Conservation (phyloP, 1,284 basidiomycete genomes). For the Fomitopsis pinicola region DNA sequence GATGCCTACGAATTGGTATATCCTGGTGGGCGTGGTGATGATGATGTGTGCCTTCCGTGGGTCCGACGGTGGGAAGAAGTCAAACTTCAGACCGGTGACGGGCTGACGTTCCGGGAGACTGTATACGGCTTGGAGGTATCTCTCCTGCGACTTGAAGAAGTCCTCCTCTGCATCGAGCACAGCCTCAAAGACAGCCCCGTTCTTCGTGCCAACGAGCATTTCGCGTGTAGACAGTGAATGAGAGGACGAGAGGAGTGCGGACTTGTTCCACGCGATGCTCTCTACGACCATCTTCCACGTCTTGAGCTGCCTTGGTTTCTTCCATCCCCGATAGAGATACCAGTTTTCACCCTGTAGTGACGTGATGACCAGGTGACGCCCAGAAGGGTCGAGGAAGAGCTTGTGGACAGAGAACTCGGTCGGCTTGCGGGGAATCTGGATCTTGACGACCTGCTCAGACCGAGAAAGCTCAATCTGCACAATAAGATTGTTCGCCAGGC, state of each 20-base stretch:
- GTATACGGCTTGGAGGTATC: conserved; percentile 78
- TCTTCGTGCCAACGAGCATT: conserved; percentile 85
- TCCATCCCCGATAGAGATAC: conserved; percentile 82
- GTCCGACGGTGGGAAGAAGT: conserved; percentile 65
- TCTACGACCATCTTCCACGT: conserved; percentile 87
- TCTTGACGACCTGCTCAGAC: conserved; percentile 75
- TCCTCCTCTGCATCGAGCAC: conserved; percentile 86
- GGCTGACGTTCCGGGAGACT: conserved; percentile 75
- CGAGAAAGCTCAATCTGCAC: conserved; percentile 84
- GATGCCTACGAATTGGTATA: conserved; percentile 86
- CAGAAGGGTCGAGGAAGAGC: conserved; percentile 89
- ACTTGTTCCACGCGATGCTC: conserved; percentile 90
- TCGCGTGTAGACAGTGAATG: conserved; percentile 76
- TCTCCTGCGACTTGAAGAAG: conserved; percentile 87
- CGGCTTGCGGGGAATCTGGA: conserved; percentile 71
- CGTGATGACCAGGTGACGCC: conserved; percentile 84
- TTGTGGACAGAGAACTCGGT: conserved; percentile 71
- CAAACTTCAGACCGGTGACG: conserved; percentile 80
- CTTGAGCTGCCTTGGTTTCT: conserved; percentile 76
- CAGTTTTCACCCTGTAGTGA: conserved; percentile 90
- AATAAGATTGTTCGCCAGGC: conserved; percentile 69
- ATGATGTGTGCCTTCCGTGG: conserved; percentile 66
- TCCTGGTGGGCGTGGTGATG: conserved; percentile 81
- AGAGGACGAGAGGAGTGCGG: conserved; percentile 60
- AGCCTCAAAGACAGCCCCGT: conserved; percentile 83